phyloP scores from a whole-genome alignment of 2,329 filamentous ascomycete species.

The Fusarium devonianum region DNA sequence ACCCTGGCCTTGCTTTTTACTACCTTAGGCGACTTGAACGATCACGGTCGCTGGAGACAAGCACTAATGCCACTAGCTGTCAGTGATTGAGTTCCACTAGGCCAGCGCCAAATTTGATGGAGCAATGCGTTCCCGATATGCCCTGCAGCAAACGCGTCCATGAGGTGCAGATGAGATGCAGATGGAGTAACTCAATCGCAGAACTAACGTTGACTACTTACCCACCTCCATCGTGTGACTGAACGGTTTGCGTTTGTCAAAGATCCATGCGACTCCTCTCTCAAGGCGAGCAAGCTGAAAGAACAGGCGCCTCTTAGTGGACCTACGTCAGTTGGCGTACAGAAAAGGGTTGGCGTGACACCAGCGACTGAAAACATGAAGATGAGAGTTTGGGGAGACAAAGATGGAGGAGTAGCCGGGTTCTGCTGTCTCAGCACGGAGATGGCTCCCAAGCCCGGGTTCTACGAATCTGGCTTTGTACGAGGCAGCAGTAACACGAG shows the following conservation, averaged over 20 bases:
- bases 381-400: slow-evolving; percentile 11
- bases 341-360: slow-evolving; percentile 22
- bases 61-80: slow-evolving; percentile 9
- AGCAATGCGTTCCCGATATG: slow-evolving; percentile 22
- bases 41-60: slow-evolving; percentile 15
- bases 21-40: slow-evolving; percentile 17
- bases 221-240: background rate
- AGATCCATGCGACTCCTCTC: slow-evolving; percentile 4
- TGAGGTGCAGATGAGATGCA: slow-evolving; percentile 23
- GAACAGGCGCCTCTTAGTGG: slow-evolving; percentile 17
- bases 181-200: slow-evolving; percentile 20
- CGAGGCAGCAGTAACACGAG: slow-evolving; percentile 21
- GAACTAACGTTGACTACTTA: slow-evolving; percentile 2
- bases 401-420: slow-evolving; percentile 6
- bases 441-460: slow-evolving; percentile 21
- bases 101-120: slow-evolving; percentile 4
- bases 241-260: background rate
- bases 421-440: slow-evolving; percentile 27
- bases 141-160: slow-evolving; percentile 31
- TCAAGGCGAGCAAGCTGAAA: background rate
- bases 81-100: slow-evolving; percentile 30
- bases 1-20: slow-evolving; percentile 5
- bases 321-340: slow-evolving; percentile 21
- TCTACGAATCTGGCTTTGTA: slow-evolving; percentile 21
- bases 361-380: slow-evolving; percentile 7